Evolutionary conservation across 1,139 yeast genomes (phyloP), one percentile per base, ranked within the genome.

Genomic region (Pichia sp.): DNA sequence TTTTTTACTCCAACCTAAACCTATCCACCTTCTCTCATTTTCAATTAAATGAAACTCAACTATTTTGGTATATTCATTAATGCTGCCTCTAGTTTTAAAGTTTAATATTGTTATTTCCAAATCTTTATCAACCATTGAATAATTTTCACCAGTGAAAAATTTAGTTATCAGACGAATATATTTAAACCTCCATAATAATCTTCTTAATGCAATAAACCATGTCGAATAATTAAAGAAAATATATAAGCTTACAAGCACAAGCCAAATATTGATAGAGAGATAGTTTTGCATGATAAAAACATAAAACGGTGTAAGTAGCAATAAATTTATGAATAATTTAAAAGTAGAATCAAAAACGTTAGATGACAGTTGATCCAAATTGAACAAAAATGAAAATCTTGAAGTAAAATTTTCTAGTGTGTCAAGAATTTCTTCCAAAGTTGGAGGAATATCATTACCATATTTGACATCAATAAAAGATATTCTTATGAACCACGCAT

Each of bases 1-100:
- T 32, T 66, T 63, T 41, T 70, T 68, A 35, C 74, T 64, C 84
- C 84, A 79, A 5, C 84, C 85, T 23, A 78, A 49, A 0, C 80
- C 83, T 4, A 78, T 42, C 83, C 84, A 78, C 43, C 83, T 64
- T 54, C 86, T 66, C 56, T 80, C 80, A 53, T 79, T 75, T 52
- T 80, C 82, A 37, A 74, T 57, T 1, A 78, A 61, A 45, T 71
- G 75, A 53, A 79, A 78, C 41, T 70, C 62, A 1, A 78, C 70
- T 1, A 70, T 63, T 52, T 76, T 62, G 42, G 67, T 71, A 4
- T 71, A 67, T 2, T 75, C 34, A 39, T 43, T 42, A 9, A 40
- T 25, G 12, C 39, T 39, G 4, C 33, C 41, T 22, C 37, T 42
- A 1, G 39, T 39, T n/a, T 37, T 39, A 9, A 48, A 22, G 9